Evolutionary conservation across 805 yeast species (phyloP).

Genomic region (Candida michaelii): DNA sequence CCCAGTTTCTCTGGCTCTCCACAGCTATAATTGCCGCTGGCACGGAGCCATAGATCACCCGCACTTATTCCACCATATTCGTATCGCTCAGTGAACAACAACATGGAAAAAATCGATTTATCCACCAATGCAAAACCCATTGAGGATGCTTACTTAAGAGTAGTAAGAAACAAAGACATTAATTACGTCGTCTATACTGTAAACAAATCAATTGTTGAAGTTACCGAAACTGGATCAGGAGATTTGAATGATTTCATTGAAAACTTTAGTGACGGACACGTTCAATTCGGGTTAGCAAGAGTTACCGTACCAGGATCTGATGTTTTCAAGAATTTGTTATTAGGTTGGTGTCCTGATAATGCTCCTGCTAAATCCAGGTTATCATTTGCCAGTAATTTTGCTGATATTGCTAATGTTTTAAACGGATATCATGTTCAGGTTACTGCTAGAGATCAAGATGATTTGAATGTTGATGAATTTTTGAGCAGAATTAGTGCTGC

Average conservation of each 20-base stretch:
- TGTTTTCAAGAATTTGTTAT: constrained; percentile 75
- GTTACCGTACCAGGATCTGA: constrained; percentile 91
- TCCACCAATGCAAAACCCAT: constrained; percentile 74
- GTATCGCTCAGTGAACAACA: background rate
- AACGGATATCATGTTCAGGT: constrained; percentile 92
- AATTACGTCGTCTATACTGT: constrained; percentile 84
- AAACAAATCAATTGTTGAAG: constrained; percentile 50
- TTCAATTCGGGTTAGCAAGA: constrained; percentile 87
- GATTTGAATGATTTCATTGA: constrained; percentile 75
- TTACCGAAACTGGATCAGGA: constrained; percentile 55
- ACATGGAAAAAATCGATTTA: constrained; percentile 57
- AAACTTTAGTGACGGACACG: constrained; percentile 80
- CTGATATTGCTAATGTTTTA: constrained; percentile 67
- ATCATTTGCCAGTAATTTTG: constrained; percentile 75
- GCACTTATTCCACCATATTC: no score
- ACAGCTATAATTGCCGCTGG: no score
- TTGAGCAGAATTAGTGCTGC: constrained; percentile 80
- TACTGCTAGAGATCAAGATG: constrained; percentile 93
- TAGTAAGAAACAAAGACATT: constrained; percentile 67
- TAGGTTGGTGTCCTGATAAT: constrained; percentile 98
- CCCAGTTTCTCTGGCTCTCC: no score
- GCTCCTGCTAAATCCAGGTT: constrained; percentile 77
- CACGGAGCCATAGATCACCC: no score
- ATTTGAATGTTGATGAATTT: constrained; percentile 76
- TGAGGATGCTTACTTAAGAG: constrained; percentile 70